Evolutionary conservation across 2,329 filamentous ascomycete genomes (phyloP).

Genomic region (Curvularia eragrostidis): DNA sequence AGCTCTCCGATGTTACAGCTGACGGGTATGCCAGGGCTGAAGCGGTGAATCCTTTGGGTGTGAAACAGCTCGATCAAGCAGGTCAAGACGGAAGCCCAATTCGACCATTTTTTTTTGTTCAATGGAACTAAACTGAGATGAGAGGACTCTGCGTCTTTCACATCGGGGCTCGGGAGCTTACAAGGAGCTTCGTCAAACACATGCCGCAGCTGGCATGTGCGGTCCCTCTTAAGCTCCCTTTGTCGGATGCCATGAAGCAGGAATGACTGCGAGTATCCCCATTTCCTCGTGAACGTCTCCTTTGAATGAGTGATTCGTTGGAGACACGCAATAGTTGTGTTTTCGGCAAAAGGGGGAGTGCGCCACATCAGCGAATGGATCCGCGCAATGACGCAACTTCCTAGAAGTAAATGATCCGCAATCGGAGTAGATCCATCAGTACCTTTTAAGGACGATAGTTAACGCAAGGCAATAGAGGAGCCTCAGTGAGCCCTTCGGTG

Average conservation of each 20-base stretch:
- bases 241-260: background rate
- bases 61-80: background rate
- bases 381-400: too few species aligned
- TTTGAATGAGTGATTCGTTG: too few species aligned
- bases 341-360: too few species aligned
- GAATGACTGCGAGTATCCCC: too few species aligned
- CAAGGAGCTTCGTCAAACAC: background rate
- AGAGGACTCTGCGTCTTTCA: background rate
- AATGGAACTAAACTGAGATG: background rate
- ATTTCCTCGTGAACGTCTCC: too few species aligned
- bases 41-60: background rate
- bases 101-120: background rate
- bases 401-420: too few species aligned
- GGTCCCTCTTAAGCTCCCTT: background rate
- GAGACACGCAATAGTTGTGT: too few species aligned
- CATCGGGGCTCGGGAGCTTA: background rate
- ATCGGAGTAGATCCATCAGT: too few species aligned
- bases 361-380: too few species aligned
- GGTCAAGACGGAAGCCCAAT: background rate
- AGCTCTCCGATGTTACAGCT: background rate
- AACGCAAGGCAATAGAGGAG: too few species aligned
- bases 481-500: too few species aligned
- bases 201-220: background rate
- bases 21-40: background rate
- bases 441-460: too few species aligned